Evolutionary conservation across 1,139 yeast species (phyloP), one percentile per base, ranked within the genome.

Genomic region (Sugiyamaella paludigena): DNA sequence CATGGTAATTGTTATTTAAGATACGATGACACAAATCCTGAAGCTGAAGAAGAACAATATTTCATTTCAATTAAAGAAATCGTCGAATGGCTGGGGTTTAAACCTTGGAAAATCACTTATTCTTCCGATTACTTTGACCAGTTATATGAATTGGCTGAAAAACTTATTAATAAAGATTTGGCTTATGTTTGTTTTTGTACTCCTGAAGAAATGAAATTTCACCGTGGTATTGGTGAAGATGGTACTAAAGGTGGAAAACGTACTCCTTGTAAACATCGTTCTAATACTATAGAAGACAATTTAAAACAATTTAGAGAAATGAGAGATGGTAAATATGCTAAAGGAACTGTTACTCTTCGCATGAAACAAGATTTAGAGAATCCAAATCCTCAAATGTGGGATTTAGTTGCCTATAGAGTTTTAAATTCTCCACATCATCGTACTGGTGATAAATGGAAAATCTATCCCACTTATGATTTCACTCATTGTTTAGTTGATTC

Each of bases 331-430:
- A 74, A 76, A 57, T 94, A 86, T 71, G 77, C 79, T 58, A 89
- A 89, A 38, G 98, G 98, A 57, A 88, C 87, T 66, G 98, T 96
- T 30, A 88, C 91, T 4, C 76, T 94, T 65, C 83, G 99, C 73
- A 92, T 94, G 98, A 92, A 92, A 69, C 97, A 88, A 75, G 96
- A 92, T 66, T 74, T 92, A 56, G 68, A 70, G n/a, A 86, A 94
- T 34, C 95, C 96, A 57, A 87, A 88, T 58, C 98, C 98, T 16
- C 98, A 92, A 73, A 94, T 94, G 98, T 94, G 99, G 98, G 99
- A 94, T 70, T 79, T 92, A 59, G 95, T 92, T 52, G 98, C 98
- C n/a, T 94, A 94, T 73, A 81, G 99, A 69, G 96, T 94, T 7
- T 76, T 94, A 61, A 77, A 91, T 61, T 91, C 96, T 24, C 80